Conservation (phyloP, 192 early-diverging fungal genomes). For the Cetraspora pellucida region DNA sequence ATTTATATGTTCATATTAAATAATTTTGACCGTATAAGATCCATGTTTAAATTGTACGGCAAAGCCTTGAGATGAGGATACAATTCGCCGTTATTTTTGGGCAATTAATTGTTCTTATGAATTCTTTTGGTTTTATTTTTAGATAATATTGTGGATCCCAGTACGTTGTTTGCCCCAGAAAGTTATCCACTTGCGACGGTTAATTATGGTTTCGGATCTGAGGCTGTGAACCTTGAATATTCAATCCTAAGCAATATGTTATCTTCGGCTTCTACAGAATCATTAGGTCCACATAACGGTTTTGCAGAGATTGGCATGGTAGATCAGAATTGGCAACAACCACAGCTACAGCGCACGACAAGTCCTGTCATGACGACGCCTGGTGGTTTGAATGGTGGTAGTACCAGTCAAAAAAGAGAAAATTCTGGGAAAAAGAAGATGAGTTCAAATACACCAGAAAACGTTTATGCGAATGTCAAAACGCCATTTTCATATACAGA, state of each 20-base stretch:
- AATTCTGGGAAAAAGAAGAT: slow-evolving; percentile 47
- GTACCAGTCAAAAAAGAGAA: slow-evolving; percentile 21
- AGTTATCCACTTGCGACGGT: slow-evolving; percentile 35
- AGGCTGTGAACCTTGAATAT: slow-evolving; percentile 86
- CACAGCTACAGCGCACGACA: slow-evolving; percentile 34
- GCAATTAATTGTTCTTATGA: neutral
- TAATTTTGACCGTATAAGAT: too few species aligned
- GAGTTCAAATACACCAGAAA: slow-evolving; percentile 53
- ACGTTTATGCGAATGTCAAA: slow-evolving; percentile 78
- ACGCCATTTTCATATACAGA: slow-evolving; percentile 90
- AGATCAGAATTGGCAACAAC: slow-evolving; percentile 38
- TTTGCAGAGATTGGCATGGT: slow-evolving; percentile 43
- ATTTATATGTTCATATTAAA: too few species aligned
- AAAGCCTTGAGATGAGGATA: too few species aligned
- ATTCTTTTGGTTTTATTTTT: neutral
- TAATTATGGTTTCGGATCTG: slow-evolving; percentile 81
- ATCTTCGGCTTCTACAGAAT: slow-evolving; percentile 57
- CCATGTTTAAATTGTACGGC: too few species aligned
- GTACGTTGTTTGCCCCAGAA: slow-evolving; percentile 26
- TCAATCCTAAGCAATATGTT: slow-evolving; percentile 89
- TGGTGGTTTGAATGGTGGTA: slow-evolving; percentile 14
- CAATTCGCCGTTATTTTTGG: neutral
- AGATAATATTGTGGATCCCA: slow-evolving; percentile 20
- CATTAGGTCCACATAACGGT: slow-evolving; percentile 33
- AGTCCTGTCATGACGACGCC: slow-evolving; percentile 11